These are phyloP conservation scores for Coemansia sp. DNA, from an alignment of 192 early-diverging fungal genomes.

Conservation along the genomic window DNA sequence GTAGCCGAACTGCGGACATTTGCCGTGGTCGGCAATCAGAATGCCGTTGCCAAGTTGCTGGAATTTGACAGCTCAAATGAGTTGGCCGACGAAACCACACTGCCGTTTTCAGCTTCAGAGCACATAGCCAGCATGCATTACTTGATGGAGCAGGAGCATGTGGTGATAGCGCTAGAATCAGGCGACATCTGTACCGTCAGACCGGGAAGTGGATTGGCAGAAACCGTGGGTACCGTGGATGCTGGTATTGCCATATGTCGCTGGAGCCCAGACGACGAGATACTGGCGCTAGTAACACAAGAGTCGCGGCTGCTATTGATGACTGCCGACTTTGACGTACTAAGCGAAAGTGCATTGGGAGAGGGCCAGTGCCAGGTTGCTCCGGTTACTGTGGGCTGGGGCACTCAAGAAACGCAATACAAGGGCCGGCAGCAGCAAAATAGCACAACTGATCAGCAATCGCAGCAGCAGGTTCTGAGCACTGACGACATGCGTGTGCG, in stretches of 20 bases:
- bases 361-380: slow-evolving; percentile 67
- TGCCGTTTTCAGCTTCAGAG: slow-evolving; percentile 25
- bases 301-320: slow-evolving; percentile 58
- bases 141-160: slow-evolving; percentile 52
- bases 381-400: slow-evolving; percentile 90
- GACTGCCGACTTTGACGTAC: slow-evolving; percentile 91
- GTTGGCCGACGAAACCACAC: not conserved
- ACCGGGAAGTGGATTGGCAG: not conserved
- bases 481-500: slow-evolving; percentile 63
- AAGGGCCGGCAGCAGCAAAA: slow-evolving; percentile 79
- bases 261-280: slow-evolving; percentile 90
- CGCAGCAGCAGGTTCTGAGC: slow-evolving; percentile 54
- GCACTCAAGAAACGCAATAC: slow-evolving; percentile 95
- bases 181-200: slow-evolving; percentile 53
- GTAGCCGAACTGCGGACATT: slow-evolving; percentile 1
- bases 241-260: slow-evolving; percentile 35
- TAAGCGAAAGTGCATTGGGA: slow-evolving; percentile 76
- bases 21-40: not conserved
- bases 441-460: not conserved
- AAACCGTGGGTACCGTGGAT: slow-evolving; percentile 36
- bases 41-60: not conserved
- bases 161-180: slow-evolving; percentile 48
- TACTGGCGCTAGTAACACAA: slow-evolving; percentile 78
- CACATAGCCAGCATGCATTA: slow-evolving; percentile 37
- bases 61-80: not conserved